Evolutionary conservation across 2,329 filamentous ascomycete genomes (phyloP), one percentile per base, ranked within the genome.

Genomic region (Monosporascus sp.): DNA sequence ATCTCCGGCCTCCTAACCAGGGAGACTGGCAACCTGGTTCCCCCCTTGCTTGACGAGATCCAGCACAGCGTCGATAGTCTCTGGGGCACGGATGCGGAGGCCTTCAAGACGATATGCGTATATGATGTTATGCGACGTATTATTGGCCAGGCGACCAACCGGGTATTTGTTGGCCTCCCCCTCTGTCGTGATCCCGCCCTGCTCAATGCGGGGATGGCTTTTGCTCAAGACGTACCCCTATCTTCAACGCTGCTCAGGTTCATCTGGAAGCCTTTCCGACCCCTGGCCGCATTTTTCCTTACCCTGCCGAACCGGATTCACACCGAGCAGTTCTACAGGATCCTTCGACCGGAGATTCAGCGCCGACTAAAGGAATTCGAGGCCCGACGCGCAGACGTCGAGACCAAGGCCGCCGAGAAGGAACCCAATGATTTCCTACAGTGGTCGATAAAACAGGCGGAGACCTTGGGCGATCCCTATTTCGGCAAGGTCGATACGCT

Each of bases 1-100:
- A 60, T 70, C 51, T 57, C 60, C 2, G 63, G 58, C 17, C 56
- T 58, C 16, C 55, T 70, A 19, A 70, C 67, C 4, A 57, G 60
- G 17, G 61, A 69, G 53, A 65, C 65, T 17, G 64, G 64, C 40
- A 69, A 67, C 50, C 57, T 70, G 17, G 58, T 68, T 40, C 64
- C 66, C 35, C 59, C 56, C 5, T 50, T 70, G 1, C 55, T 57
- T 8, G 66, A 68, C 9, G 68, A 71, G 60, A 59, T 58, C 5
- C 58, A 50, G 6, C 56, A 53, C 41, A 59, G 35, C 20, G 58
- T 69, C 5, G 61, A 63, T n/a, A 22, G 58, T 14, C 41, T 60
- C 24, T 70, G 61, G 62, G 67, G 65, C 14, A 56, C 37, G 17
- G 55, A 57, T 35, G 48, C 51, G 4, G 59, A 60, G 11, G 43